A percentile compares a stretch with the other conserved stretches of the same genome.
Conservation (phyloP, 768 basidiomycete genomes). For the Lentinula raphanica region DNA sequence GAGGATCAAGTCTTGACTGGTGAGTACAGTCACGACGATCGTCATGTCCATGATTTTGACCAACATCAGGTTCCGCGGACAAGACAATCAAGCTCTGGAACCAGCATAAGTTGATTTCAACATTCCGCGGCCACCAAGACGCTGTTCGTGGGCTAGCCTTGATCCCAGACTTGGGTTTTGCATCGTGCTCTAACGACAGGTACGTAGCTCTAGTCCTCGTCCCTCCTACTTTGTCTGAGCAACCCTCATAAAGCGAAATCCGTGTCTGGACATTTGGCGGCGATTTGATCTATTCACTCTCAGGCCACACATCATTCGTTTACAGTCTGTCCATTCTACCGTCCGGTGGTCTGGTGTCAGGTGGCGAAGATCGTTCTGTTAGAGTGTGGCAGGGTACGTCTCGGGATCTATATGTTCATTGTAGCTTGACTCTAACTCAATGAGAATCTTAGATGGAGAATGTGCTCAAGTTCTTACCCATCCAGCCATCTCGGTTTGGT, state of each 20-base stretch:
- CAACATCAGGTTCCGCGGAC: conserved; percentile 77
- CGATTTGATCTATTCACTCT: conserved; percentile 70
- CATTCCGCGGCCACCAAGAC: conserved; percentile 83
- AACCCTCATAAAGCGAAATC: conserved; percentile 59
- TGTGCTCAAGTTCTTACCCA: conserved; percentile 86
- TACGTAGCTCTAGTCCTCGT: conserved; percentile 22
- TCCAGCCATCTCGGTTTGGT: conserved; percentile 97
- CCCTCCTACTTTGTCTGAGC: not conserved
- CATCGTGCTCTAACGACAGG: conserved; percentile 95
- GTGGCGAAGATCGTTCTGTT: conserved; percentile 90
- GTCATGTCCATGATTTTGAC: conserved; percentile 1
- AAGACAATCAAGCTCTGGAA: conserved; percentile 89
- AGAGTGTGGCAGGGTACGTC: conserved; percentile 82
- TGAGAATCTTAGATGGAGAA: conserved; percentile 61
- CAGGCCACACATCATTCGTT: conserved; percentile 95
- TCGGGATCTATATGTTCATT: conserved; percentile 1
- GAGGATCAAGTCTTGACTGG: conserved; percentile 80
- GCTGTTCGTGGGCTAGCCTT: conserved; percentile 84
- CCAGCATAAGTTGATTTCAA: conserved; percentile 66
- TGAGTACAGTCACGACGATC: conserved; percentile 23
- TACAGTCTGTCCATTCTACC: conserved; percentile 85
- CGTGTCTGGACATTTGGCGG: conserved; percentile 88
- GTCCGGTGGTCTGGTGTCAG: conserved; percentile 78
- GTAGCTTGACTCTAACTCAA: too few relatives aligned
- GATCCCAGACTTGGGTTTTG: conserved; percentile 86